These are phyloP conservation scores for Phanerochaete carnosa DNA, from an alignment of 768 basidiomycete genomes.

Conservation along the genomic window DNA sequence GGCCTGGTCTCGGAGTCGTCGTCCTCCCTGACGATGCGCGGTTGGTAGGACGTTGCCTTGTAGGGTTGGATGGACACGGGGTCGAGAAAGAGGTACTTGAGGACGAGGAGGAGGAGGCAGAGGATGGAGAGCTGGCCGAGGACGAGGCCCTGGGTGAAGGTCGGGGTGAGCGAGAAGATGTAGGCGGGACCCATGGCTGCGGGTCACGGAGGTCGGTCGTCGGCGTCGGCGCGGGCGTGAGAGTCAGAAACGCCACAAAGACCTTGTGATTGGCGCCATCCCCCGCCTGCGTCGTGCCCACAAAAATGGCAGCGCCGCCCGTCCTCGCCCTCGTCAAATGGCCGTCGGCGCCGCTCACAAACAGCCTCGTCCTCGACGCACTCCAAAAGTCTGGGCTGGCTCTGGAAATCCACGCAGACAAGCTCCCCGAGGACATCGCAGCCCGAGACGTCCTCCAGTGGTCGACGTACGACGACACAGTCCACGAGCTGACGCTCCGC, in stretches of 20 bases:
- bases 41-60: conserved; percentile 57
- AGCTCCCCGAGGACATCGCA: not conserved
- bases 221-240: no score
- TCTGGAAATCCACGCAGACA: conserved; percentile 16
- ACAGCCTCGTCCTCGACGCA: conserved; percentile 42
- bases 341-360: conserved; percentile 52
- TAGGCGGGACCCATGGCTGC: conserved; percentile 45
- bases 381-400: conserved; percentile 31
- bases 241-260: conserved; percentile 1
- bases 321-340: conserved; percentile 44
- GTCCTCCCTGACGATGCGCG: conserved; percentile 48
- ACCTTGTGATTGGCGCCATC: not conserved
- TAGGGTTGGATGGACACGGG: conserved; percentile 48
- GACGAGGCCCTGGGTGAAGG: conserved; percentile 94
- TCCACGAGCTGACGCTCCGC: conserved; percentile 66
- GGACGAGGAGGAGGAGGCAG: conserved; percentile 69
- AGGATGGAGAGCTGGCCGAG: conserved; percentile 90
- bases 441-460: conserved; percentile 55
- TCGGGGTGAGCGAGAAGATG: conserved; percentile 74
- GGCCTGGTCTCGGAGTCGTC: not conserved
- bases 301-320: not conserved
- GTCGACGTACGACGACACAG: conserved; percentile 86
- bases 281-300: not conserved
- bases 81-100: conserved; percentile 95
- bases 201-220: not conserved